Conservation (phyloP, 1,284 basidiomycete species). For the Cystobasidium slooffiae region DNA sequence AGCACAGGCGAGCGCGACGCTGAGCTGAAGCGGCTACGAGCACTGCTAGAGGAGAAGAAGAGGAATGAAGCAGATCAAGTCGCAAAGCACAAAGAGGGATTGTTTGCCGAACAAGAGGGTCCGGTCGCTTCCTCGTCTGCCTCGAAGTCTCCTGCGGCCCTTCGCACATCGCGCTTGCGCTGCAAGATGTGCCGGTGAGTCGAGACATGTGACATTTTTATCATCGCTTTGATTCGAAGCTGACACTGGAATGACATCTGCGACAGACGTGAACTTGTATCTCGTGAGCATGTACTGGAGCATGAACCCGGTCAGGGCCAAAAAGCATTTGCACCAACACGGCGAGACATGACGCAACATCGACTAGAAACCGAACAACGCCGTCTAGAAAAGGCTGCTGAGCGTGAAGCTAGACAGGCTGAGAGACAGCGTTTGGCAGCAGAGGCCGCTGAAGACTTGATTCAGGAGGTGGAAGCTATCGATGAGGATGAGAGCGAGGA, state of each 20-base stretch:
- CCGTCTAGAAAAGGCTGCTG: slow-evolving; percentile 43
- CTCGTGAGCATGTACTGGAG: slow-evolving; percentile 87
- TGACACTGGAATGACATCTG: slow-evolving; percentile 3
- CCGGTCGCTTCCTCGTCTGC: neutral
- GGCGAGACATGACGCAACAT: slow-evolving; percentile 53
- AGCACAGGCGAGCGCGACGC: slow-evolving; percentile 48
- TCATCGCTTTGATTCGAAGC: too few species aligned
- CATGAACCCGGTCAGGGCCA: slow-evolving; percentile 68
- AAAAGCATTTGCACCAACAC: slow-evolving; percentile 53
- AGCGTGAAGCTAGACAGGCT: slow-evolving; percentile 31
- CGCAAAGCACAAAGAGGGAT: slow-evolving; percentile 47
- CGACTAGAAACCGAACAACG: slow-evolving; percentile 49
- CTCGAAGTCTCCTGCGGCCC: slow-evolving; percentile 10
- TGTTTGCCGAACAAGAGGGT: slow-evolving; percentile 17
- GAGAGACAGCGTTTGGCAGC: slow-evolving; percentile 38
- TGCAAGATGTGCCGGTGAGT: slow-evolving; percentile 86
- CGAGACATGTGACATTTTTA: neutral
- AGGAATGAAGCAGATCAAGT: slow-evolving; percentile 29
- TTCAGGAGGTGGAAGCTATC: slow-evolving; percentile 32
- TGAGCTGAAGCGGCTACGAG: slow-evolving; percentile 34
- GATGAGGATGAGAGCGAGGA: slow-evolving; percentile 3
- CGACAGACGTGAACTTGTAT: slow-evolving; percentile 77
- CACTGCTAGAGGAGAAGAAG: slow-evolving; percentile 26
- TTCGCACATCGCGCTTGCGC: slow-evolving; percentile 64
- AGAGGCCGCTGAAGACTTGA: slow-evolving; percentile 38